Evolutionary conservation across 2,329 filamentous ascomycete species (phyloP).

Genomic region (Fusarium begoniae): DNA sequence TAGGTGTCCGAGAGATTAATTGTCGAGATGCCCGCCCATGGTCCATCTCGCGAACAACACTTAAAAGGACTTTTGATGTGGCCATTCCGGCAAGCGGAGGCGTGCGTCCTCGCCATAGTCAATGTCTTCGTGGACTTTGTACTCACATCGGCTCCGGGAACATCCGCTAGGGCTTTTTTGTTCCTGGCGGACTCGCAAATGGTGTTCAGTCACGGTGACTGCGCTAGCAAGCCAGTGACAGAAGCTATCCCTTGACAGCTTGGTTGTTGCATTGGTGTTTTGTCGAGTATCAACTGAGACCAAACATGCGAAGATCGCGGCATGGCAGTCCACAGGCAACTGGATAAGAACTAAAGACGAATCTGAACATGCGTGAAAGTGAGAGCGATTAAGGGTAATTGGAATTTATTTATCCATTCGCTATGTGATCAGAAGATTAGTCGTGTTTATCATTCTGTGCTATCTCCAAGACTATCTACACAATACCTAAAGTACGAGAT

Average conservation of each 20-base stretch:
- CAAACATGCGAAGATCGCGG: rapidly evolving
- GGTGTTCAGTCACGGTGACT: background rate
- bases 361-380: background rate
- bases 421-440: background rate
- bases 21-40: no score
- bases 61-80: background rate
- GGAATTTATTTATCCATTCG: background rate
- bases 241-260: background rate
- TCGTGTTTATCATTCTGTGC: no score
- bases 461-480: no score
- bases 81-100: rapidly evolving
- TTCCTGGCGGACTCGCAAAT: background rate
- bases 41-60: background rate
- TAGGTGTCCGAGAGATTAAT: background rate
- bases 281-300: background rate
- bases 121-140: rapidly evolving
- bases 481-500: background rate
- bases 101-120: no score
- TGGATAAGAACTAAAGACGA: background rate
- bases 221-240: background rate
- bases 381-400: no score
- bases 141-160: rapidly evolving
- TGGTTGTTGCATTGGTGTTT: background rate
- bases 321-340: background rate
- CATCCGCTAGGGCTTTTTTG: rapidly evolving